phyloP scores from a whole-genome alignment of 228 moss, liverwort and hornwort species.

The Sphagnum magellanicum region DNA sequence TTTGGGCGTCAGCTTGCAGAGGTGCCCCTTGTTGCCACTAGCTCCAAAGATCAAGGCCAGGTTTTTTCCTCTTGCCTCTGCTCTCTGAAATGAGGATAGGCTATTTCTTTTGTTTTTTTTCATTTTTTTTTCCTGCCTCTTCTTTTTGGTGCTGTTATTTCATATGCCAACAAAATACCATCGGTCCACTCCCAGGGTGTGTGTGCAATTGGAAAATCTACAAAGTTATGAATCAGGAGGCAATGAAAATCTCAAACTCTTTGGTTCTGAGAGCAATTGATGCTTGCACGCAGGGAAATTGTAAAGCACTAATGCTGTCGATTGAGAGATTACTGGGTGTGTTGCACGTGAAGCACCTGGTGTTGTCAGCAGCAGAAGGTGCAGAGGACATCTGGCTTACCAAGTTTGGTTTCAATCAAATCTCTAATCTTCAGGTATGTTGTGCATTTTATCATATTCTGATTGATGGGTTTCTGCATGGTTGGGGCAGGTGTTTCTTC shows the following conservation, averaged over 20 bases:
- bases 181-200: no score
- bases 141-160: background rate
- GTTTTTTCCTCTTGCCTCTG: conserved; percentile 12
- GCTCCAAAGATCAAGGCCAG: conserved; percentile 45
- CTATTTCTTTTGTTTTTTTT: no score
- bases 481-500: background rate
- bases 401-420: conserved; percentile 70
- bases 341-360: conserved; percentile 74
- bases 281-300: conserved; percentile 58
- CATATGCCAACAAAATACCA: no score
- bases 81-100: no score
- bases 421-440: conserved; percentile 60
- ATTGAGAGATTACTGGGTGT: conserved; percentile 89
- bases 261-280: no score
- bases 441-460: background rate
- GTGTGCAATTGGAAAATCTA: no score
- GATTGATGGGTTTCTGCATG: background rate
- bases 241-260: no score
- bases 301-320: conserved; percentile 80
- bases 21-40: conserved; percentile 53
- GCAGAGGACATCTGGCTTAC: conserved; percentile 96
- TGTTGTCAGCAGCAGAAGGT: conserved; percentile 89
- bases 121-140: background rate
- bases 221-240: no score
- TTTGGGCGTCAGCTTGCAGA: conserved; percentile 60